Evolutionary conservation across 768 basidiomycete genomes (phyloP).

Genomic region (Termitomyces sp.): DNA sequence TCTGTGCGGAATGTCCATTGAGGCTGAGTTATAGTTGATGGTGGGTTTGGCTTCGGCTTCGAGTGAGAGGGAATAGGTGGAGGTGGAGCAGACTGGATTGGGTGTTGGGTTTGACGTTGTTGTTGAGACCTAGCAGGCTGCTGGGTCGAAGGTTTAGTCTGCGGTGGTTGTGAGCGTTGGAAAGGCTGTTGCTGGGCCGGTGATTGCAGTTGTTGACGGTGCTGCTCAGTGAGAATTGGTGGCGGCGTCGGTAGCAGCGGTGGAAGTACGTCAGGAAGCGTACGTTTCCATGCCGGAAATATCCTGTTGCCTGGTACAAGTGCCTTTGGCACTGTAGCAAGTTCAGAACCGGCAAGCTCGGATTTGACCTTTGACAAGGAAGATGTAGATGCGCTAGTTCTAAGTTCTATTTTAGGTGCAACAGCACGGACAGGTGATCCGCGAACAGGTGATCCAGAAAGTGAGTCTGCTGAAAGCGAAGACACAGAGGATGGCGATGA

Average conservation of each 20-base stretch:
- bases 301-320: conserved; percentile 24
- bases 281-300: conserved; percentile 43
- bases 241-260: conserved; percentile 24
- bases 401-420: too few species aligned
- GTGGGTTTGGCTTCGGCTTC: conserved; percentile 3
- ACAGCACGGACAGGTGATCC: conserved; percentile 9
- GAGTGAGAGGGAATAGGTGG: conserved; percentile 16
- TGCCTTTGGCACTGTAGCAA: neutral
- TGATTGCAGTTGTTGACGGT: conserved; percentile 1
- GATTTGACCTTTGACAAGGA: conserved; percentile 12
- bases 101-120: neutral
- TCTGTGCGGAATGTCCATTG: neutral
- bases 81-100: conserved; percentile 1
- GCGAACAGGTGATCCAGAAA: conserved; percentile 3
- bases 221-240: conserved; percentile 13
- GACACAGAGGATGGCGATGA: conserved; percentile 4
- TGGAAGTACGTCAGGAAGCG: conserved; percentile 21
- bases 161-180: neutral
- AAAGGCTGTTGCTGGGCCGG: conserved; percentile 13
- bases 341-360: conserved; percentile 1
- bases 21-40: neutral
- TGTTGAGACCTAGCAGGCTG: neutral
- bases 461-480: conserved; percentile 7
- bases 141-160: neutral
- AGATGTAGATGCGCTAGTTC: neutral